Base-by-base conservation (phyloP, 2,329 filamentous ascomycete species). In the Botryosphaeria dothidea region DNA sequence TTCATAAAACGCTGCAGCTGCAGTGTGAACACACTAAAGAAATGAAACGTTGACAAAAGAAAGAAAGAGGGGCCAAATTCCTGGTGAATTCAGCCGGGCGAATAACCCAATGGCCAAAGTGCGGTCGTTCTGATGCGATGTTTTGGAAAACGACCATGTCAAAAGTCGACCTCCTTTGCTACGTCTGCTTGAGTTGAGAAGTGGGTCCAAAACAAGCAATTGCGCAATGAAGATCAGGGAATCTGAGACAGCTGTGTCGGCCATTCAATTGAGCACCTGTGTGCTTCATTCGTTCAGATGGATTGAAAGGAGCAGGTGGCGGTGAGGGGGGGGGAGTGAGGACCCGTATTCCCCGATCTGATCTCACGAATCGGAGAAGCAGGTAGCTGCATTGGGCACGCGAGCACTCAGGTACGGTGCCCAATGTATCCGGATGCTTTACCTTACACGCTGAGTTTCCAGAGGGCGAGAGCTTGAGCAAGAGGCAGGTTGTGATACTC, bases 211-310 rank as follows among this genome's bases (percentile, higher is more conserved):
- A 9, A 8, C 23, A 38, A 36, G 31, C 31, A 38, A 56, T 56
- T 56, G 51, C 34, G 34, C 34, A 38, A 56, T 15, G 51, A 23
- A n/a, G 31, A 56, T 21, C 19, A 41, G 51, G 34, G 21, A 21
- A 25, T 8, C 19, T 56, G 51, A 56, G 34, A 56, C 31, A 56
- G 5, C 19, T 9, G 51, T 36, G 19, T 19, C 51, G 6, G n/a
- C 34, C 51, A 56, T 56, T 36, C 51, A 41, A 38, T 23, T 25
- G 51, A 56, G 51, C 51, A 56, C 51, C 51, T 56, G 51, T 11
- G 3, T 27, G 31, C 34, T 11, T 36, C 5, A 17, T 56, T 38
- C 34, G 51, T 17, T 56, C 19, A 23, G 34, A 19, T 3, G 31
- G 21, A 17, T 38, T 15, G 21, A 41, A 11, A n/a, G 19, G 21